Base-by-base conservation (phyloP, 192 early-diverging fungal genomes). In the Umbelopsis ramanniana region DNA sequence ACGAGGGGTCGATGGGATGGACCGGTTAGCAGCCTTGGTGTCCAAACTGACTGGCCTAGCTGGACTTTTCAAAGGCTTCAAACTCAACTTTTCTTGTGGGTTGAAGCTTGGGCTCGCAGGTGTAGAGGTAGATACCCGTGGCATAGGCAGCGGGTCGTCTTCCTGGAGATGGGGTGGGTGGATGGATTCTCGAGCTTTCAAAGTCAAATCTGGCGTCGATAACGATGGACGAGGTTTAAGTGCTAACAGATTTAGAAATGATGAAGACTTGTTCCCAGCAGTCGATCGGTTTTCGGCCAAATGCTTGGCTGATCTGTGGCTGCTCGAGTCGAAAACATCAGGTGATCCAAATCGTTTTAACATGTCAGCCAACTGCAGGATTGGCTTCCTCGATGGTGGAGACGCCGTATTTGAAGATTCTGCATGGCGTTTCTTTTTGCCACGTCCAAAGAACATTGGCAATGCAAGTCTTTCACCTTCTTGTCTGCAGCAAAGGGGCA, bases 401-500 rank as follows among this genome's bases (percentile, higher is more conserved):
- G 57, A 33, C 19, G 19, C 33, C 8, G 57, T 63, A 37, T 0
- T 63, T 63, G 57, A 63, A 29, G 57, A 63, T 37, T 63, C 57
- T 29, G 33, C 57, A 63, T 63, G 57, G 17, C 57, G 57, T 35
- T 63, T 63, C 57, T 63, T 63, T 63, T 63, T 63, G 57, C 57
- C 57, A 63, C 57, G 57, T 63, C 57, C 57, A 63, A 63, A 63
- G 57, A 63, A 63, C 57, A 63, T 63, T 63, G 57, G 33, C 57
- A 37, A 35, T 63, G 33, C 33, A 17, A 17, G 33, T 35, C 57
- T 37, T 35, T 63, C 57, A 63, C 57, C 57, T 29, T 63, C 33
- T 19, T 63, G 8, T 4, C 57, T 63, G 29, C 26, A 29, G 57
- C 57, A 17, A 63, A 63, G n/a, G 57, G 33, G 33, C 7, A n/a